Conservation (phyloP, 257 asterid species). For the Capsicum baccatum region DNA sequence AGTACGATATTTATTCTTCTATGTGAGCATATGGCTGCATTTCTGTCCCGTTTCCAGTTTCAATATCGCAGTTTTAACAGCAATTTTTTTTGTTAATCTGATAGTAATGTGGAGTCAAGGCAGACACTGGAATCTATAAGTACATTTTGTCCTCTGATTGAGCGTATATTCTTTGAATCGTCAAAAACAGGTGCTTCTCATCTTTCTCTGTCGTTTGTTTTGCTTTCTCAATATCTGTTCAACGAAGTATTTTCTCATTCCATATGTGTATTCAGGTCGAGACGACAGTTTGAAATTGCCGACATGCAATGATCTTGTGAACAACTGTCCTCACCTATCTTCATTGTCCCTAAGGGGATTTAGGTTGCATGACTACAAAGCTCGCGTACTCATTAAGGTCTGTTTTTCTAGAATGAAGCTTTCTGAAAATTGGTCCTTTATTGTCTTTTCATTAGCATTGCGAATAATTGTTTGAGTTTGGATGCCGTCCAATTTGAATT, state of each 20-base stretch:
- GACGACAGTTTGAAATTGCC: slow-evolving; percentile 78
- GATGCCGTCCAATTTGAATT: not conserved
- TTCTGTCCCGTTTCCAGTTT: not conserved
- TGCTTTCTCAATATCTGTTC: not conserved
- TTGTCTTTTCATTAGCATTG: not conserved
- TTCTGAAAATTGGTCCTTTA: not conserved
- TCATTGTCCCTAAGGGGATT: slow-evolving; percentile 79
- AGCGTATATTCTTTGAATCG: slow-evolving; percentile 78
- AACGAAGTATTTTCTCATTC: slow-evolving; percentile 35
- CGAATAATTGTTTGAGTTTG: not conserved
- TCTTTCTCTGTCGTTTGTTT: not conserved
- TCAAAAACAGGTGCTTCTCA: slow-evolving; percentile 63
- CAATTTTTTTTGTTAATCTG: slow-evolving; percentile 31
- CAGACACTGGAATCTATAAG: slow-evolving; percentile 77
- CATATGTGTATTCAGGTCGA: slow-evolving; percentile 55
- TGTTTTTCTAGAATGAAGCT: not conserved
- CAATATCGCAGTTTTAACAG: not conserved
- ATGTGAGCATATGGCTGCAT: not conserved
- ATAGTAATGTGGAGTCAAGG: slow-evolving; percentile 70
- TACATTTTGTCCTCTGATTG: slow-evolving; percentile 65
- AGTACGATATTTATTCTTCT: not conserved
- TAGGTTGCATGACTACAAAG: slow-evolving; percentile 66
- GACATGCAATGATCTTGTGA: slow-evolving; percentile 69
- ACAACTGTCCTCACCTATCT: slow-evolving; percentile 62
- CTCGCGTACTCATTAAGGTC: slow-evolving; percentile 76